Evolutionary conservation across 176 grass and related monocot genomes (phyloP).

Genomic region (Oryza longistaminata): DNA sequence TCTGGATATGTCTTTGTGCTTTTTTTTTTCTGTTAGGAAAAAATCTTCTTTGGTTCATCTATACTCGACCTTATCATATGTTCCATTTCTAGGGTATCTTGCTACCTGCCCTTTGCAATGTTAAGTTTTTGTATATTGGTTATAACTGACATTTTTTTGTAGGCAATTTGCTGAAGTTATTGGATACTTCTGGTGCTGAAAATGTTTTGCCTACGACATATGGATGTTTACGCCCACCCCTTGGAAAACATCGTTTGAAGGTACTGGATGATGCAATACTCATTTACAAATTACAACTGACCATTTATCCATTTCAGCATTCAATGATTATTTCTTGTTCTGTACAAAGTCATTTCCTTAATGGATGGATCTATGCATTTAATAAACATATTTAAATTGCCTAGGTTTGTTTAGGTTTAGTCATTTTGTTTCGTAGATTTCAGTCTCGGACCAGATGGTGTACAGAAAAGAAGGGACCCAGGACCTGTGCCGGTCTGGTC

Average conservation of each 20-base stretch:
- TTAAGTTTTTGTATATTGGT: conserved; percentile 1
- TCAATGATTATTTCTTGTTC: background rate
- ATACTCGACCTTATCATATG: conserved; percentile 22
- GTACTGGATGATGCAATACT: conserved; percentile 39
- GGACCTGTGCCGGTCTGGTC: background rate
- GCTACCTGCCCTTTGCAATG: background rate
- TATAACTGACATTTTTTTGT: conserved; percentile 37
- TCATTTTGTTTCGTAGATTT: background rate
- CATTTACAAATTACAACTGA: conserved; percentile 28
- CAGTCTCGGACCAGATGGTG: background rate
- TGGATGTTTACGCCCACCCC: conserved; percentile 76
- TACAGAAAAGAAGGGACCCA: background rate
- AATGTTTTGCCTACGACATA: conserved; percentile 81
- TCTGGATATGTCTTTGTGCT: conserved; percentile 16
- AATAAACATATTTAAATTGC: conserved; percentile 20
- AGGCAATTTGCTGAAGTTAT: conserved; percentile 84
- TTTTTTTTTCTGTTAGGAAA: conserved; percentile 11
- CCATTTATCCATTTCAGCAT: conserved; percentile 3
- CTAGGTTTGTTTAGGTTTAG: background rate
- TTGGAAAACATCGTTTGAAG: conserved; percentile 95
- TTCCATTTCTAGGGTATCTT: background rate
- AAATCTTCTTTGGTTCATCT: background rate
- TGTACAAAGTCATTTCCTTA: conserved; percentile 5
- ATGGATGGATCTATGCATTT: conserved; percentile 13
- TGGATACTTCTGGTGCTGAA: conserved; percentile 71